A percentile compares a stretch with the other conserved stretches of the same genome.
These are phyloP conservation scores for Boletus subparvulus DNA, from an alignment of 768 basidiomycete species.

Conservation along the genomic window DNA sequence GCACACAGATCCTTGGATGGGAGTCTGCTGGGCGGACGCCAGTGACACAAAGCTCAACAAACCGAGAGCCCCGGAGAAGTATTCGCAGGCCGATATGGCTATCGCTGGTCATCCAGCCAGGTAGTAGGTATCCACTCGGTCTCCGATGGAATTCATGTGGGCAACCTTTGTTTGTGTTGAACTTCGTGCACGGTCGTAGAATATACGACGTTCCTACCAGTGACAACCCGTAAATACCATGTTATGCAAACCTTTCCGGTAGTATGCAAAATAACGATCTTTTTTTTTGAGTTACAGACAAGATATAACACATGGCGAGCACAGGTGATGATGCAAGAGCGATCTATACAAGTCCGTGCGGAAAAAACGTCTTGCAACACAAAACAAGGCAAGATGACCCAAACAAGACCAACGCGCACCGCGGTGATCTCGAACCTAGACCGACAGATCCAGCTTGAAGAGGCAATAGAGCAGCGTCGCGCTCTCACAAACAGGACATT, in stretches of 20 bases:
- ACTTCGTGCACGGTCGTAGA: too few relatives aligned
- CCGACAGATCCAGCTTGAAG: slow-evolving; percentile 48
- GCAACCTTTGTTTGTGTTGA: too few relatives aligned
- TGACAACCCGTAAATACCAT: too few relatives aligned
- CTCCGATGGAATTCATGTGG: too few relatives aligned
- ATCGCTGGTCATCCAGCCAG: too few relatives aligned
- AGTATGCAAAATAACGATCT: background rate
- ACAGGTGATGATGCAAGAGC: background rate
- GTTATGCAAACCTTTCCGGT: too few relatives aligned
- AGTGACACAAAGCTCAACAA: slow-evolving; percentile 21
- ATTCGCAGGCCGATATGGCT: background rate
- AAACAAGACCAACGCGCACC: background rate
- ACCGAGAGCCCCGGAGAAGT: background rate
- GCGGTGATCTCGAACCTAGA: background rate
- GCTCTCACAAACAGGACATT: slow-evolving; percentile 53
- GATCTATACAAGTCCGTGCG: background rate
- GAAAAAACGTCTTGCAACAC: background rate
- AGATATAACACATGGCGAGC: background rate
- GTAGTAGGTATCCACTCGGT: too few relatives aligned
- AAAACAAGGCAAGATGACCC: background rate
- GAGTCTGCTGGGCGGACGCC: slow-evolving; percentile 47
- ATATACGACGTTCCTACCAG: too few relatives aligned
- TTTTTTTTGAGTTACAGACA: background rate
- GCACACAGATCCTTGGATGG: slow-evolving; percentile 57
- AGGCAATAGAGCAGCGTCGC: slow-evolving; percentile 55